Conservation (phyloP, 2,329 filamentous ascomycete genomes). For the Fusarium sp. region DNA sequence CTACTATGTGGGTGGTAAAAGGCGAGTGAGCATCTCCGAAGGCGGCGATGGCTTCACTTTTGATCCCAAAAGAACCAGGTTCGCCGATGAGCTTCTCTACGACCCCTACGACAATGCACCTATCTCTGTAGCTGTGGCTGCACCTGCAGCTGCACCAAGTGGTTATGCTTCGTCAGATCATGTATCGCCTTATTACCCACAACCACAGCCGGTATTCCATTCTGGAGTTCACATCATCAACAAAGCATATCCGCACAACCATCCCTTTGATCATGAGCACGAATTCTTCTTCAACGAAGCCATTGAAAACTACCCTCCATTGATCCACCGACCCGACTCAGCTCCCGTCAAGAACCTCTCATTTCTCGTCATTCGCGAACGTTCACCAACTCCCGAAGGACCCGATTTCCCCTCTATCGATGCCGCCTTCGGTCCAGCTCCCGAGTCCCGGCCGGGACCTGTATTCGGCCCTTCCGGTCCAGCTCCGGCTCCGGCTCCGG, state of each 20-base stretch:
- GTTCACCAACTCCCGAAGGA: conserved; percentile 39
- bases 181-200: background rate
- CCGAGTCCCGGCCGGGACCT: conserved; percentile 31
- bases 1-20: conserved; percentile 51
- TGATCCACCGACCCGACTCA: conserved; percentile 35
- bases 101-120: conserved; percentile 19
- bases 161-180: conserved; percentile 7
- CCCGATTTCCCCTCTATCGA: conserved; percentile 23
- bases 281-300: conserved; percentile 20
- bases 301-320: conserved; percentile 20
- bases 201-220: conserved; percentile 1
- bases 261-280: conserved; percentile 13
- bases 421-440: conserved; percentile 20
- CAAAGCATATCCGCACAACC: conserved; percentile 12
- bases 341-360: conserved; percentile 46
- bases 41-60: conserved; percentile 43
- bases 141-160: conserved; percentile 9
- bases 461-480: conserved; percentile 26
- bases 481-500: background rate
- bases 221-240: conserved; percentile 14
- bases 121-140: background rate
- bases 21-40: conserved; percentile 50
- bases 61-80: conserved; percentile 38
- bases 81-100: conserved; percentile 27
- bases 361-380: conserved; percentile 53